Evolutionary conservation across 345 rosid species (phyloP), one percentile per base, ranked within the genome.

Genomic region (Salix arbutifolia): DNA sequence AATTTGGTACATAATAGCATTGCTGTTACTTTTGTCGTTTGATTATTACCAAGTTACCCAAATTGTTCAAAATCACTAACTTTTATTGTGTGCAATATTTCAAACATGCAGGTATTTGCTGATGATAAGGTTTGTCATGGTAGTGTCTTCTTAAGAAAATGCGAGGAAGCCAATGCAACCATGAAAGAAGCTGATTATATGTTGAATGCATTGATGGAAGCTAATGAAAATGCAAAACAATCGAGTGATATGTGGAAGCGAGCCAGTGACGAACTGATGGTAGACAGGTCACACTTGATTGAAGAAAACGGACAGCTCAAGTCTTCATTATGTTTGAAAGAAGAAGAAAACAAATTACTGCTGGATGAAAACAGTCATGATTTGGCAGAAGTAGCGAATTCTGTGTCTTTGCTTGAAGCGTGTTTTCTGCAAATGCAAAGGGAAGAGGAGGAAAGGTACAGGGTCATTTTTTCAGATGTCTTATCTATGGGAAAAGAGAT

Each of bases 111-210:
- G 91, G 86, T 71, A 80, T 69, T 73, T 79, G 73, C 80, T 28
- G 76, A 76, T 65, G 82, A 89, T 62, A 88, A 85, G 75, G 75
- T 73, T 76, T 81, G 66, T 79, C 84, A 77, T 76, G 88, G 79
- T 40, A 68, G 77, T 81, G 79, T 79, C 56, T 90, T 91, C 91
- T 84, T 88, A 17, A 76, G 79, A 58, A 90, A 86, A 70, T 88
- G 90, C 87, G 91, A 92, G 83, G 91, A 85, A 81, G 88, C 90
- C 74, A 87, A 77, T 84, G 86, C 84, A 73, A 88, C 90, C 78
- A 91, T 94, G 88, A 84, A 79, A 79, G 96, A 94, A 84, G 96
- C 94, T 83, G 93, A 90, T 83, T 76, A 78, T 68, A 85, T 87
- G 85, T 78, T 92, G 79, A 89, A 87, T 75, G 90, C 86, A 70